Base-by-base conservation (phyloP, 768 basidiomycete species). In the Antrodiella citrinella region DNA sequence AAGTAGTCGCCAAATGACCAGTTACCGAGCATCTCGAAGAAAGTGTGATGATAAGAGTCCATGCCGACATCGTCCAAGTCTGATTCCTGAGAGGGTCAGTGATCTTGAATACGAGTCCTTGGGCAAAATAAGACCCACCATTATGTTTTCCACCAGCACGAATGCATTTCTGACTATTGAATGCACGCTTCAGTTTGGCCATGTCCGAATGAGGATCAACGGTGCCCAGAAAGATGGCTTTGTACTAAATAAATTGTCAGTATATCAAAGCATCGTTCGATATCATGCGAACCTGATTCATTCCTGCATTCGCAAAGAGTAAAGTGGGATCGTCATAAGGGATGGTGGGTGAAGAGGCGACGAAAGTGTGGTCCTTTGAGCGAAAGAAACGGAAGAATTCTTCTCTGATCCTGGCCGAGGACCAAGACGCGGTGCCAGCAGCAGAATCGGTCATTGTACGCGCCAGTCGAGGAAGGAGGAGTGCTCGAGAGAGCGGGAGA, bases 1-100 rank as follows among this genome's bases (percentile, higher is more conserved):
- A 99, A 99, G 73, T 99, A 99, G 67, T 99, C 94, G 0, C 96
- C 96, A 58, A 98, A 99, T 3, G 94, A 97, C 96, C 96, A 99
- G 67, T 99, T 99, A 35, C 96, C 96, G 55, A 99, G 70, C 96
- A 99, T 99, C 70, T 99, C 96, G 62, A 99, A 99, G 71, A 95
- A 94, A 1, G 91, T 96, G 63, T 95, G 89, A 62, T 97, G 95
- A 66, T 97, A 97, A 2, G 92, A 94, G 65, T 97, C 96, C 68
- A 93, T 95, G 35, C 96, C 96, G 51, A 99, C 96, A 68, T 99
- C 96, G 64, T 99, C 96, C 51, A 99, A 77, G 69, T 99, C 96
- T 98, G 54, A 23, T 7, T 11, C 38, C n/a, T n/a, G n/a, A n/a
- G n/a, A n/a, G n/a, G n/a, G n/a, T n/a, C n/a, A n/a, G n/a, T 12